Conservation (phyloP, 2,329 filamentous ascomycete genomes). For the Trichophyton mentagrophytes region DNA sequence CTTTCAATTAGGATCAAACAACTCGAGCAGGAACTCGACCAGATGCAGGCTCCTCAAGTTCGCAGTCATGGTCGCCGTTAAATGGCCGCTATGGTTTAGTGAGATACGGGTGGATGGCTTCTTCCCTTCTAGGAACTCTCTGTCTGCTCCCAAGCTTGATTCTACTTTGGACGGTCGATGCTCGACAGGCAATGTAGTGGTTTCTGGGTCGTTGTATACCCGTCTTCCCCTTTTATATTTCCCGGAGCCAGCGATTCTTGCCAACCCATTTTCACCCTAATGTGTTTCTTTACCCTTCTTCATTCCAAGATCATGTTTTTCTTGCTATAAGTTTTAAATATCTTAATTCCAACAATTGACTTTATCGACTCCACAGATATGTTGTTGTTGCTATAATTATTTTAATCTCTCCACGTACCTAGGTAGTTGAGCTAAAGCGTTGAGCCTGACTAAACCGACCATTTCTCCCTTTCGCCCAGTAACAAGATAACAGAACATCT, state of each 20-base stretch:
- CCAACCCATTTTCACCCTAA: slow-evolving; percentile 7
- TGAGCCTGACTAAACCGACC: background rate
- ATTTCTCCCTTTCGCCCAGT: background rate
- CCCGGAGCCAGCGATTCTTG: slow-evolving; percentile 13
- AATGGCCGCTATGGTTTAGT: slow-evolving; percentile 12
- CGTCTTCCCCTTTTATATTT: slow-evolving; percentile 8
- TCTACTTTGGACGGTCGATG: background rate
- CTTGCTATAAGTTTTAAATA: slow-evolving; percentile 3
- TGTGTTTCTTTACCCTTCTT: slow-evolving; percentile 4
- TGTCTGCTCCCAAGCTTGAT: slow-evolving; percentile 1
- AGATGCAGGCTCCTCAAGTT: slow-evolving; percentile 78
- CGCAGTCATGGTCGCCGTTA: slow-evolving; percentile 90
- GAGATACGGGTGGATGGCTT: slow-evolving; percentile 4
- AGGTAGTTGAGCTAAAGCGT: no score
- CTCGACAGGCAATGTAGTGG: background rate
- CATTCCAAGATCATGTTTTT: slow-evolving; percentile 3
- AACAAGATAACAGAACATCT: background rate
- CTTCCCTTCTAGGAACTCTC: background rate
- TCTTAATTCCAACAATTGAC: slow-evolving; percentile 5
- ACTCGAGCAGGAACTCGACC: slow-evolving; percentile 75
- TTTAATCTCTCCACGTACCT: background rate
- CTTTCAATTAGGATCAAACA: slow-evolving; percentile 34
- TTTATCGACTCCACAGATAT: background rate
- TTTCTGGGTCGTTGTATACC: slow-evolving; percentile 4
- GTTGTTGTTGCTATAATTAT: background rate